phyloP scores from a whole-genome alignment of 2,329 filamentous ascomycete species.

The Lecanicillium sp. region DNA sequence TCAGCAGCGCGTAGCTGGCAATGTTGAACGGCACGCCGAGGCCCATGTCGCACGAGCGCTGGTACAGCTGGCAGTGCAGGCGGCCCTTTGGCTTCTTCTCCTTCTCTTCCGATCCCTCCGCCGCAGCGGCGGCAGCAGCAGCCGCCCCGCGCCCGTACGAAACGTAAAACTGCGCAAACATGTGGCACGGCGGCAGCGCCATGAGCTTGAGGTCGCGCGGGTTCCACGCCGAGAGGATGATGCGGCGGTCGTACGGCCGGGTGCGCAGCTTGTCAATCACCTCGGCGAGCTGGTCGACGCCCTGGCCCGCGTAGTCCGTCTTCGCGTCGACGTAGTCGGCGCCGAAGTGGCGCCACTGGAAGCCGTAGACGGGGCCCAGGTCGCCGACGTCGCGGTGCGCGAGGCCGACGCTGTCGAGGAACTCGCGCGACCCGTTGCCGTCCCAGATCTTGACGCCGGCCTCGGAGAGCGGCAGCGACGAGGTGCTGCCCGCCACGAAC shows the following conservation, averaged over 20 bases:
- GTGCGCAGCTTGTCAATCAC: conserved; percentile 80
- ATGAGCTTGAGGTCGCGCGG: conserved; percentile 78
- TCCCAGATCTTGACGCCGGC: conserved; percentile 97
- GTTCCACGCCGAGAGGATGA: conserved; percentile 94
- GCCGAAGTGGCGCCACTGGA: conserved; percentile 98
- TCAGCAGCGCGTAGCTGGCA: conserved; percentile 85
- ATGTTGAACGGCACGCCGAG: conserved; percentile 98
- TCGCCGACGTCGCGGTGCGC: conserved; percentile 79
- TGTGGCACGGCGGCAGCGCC: conserved; percentile 91
- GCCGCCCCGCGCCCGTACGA: conserved; percentile 52
- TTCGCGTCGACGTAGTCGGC: conserved; percentile 76
- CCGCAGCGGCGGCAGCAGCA: neutral
- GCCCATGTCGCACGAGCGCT: conserved; percentile 94
- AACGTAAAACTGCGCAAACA: conserved; percentile 97
- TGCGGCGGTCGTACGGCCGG: conserved; percentile 81
- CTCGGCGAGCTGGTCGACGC: conserved; percentile 87
- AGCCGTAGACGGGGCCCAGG: conserved; percentile 92
- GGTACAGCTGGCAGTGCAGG: conserved; percentile 85
- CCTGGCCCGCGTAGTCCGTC: conserved; percentile 79
- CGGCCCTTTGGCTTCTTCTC: conserved; percentile 52
- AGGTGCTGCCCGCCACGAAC: conserved; percentile 85
- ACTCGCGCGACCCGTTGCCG: conserved; percentile 86
- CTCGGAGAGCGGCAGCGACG: conserved; percentile 67
- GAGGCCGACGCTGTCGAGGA: conserved; percentile 79
- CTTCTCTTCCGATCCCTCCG: conserved; percentile 21